These are phyloP conservation scores for Fusarium tuaranense DNA, from an alignment of 2,329 filamentous ascomycete genomes.

Conservation along the genomic window DNA sequence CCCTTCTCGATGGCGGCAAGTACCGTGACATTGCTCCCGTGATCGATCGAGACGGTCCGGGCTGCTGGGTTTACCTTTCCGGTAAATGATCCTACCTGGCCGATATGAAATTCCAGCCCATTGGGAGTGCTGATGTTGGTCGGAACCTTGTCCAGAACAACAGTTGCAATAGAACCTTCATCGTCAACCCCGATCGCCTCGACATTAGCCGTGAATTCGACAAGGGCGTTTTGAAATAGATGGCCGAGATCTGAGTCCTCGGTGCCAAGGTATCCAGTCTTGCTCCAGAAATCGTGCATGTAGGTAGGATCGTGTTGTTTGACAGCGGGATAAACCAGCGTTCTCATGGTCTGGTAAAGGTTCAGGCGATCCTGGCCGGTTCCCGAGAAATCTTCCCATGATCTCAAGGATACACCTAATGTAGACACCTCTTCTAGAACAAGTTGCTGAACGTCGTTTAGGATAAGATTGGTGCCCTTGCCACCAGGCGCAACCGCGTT, in stretches of 20 bases:
- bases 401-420: too few relatives aligned
- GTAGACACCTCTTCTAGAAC: too few relatives aligned
- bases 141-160: neutral
- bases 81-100: neutral
- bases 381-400: too few relatives aligned
- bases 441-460: too few relatives aligned
- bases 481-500: too few relatives aligned
- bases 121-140: neutral
- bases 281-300: conserved; percentile 31
- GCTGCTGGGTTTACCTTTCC: neutral
- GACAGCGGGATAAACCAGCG: neutral
- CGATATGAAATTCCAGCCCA: neutral
- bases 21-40: neutral
- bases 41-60: neutral
- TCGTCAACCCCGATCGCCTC: neutral
- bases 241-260: conserved; percentile 19
- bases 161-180: neutral
- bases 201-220: neutral
- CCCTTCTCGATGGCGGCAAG: neutral
- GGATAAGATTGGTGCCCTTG: too few relatives aligned
- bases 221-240: neutral
- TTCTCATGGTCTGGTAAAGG: too few relatives aligned
- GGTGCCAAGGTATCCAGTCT: conserved; percentile 26
- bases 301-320: conserved; percentile 18
- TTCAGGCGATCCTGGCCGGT: too few relatives aligned